Evolutionary conservation across 352 stramenopile species (phyloP), one percentile per base, ranked within the genome.

Genomic region (Thalassiosira mediterranea): DNA sequence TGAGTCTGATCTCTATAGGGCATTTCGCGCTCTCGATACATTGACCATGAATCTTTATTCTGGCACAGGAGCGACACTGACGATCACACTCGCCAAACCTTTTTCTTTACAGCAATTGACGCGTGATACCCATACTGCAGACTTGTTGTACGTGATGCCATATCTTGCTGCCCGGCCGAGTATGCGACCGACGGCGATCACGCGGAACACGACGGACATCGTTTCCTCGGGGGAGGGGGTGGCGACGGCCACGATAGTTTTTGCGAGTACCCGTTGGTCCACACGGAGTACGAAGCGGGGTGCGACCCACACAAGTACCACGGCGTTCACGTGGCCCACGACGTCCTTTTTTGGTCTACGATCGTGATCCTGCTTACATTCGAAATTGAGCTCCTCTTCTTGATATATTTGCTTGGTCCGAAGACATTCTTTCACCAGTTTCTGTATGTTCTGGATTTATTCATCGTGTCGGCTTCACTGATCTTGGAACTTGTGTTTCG

Each of bases 221-320:
- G 77, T 28, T 23, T 58, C 11, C 34, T 75, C 17, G 21, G 56
- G 21, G 21, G 25, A 29, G 37, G 3, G 28, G 51, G 49, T 38
- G 21, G 28, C 32, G 49, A 66, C 13, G 60, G 44, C 3, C 26
- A 73, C 11, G 56, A 79, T 26, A 32, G 64, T 34, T 60, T 81
- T 26, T 90, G 84, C 40, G 53, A 74, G 46, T 38, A n/a, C 17
- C 63, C 67, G 7, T 78, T 76, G 15, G 4, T 47, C 4, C 49
- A 64, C 21, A 68, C 47, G 4, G 32, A 42, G 46, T 58, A 79
- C 54, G 31, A 48, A 21, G 72, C 70, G 17, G 59, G 38, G n/a
- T 92, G 83, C 57, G 74, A 90, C 49, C 19, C 44, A 15, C 66
- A 90, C 48, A 84, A 88, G 69, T 88, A 79, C 62, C 40, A n/a